Percentiles rank a stretch among this genome's conserved stretches.
Conservation (phyloP, 2,329 filamentous ascomycete genomes). For the Dendryphion nanum region DNA sequence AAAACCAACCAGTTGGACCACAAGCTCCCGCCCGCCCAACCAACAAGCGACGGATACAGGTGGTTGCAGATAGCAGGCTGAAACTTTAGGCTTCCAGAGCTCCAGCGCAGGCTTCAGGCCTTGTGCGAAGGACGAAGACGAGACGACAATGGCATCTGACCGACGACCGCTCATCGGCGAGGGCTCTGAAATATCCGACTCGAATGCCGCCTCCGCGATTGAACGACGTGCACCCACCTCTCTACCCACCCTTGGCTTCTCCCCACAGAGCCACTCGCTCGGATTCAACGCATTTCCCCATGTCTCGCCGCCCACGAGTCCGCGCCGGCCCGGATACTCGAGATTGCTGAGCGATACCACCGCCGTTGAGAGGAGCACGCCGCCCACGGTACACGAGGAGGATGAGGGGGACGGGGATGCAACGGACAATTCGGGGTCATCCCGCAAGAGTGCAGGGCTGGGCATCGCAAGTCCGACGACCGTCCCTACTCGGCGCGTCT, state of each 20-base stretch:
- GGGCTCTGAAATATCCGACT: constrained; percentile 23
- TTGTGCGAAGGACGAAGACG: no score
- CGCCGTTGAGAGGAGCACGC: constrained; percentile 27
- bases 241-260: constrained; percentile 28
- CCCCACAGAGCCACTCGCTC: constrained; percentile 19
- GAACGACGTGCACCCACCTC: no score
- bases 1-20: no score
- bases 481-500: constrained; percentile 9
- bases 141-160: constrained; percentile 33
- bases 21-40: no score
- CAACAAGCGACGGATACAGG: background rate
- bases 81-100: constrained; percentile 11
- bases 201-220: constrained; percentile 23
- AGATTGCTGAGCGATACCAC: constrained; percentile 36
- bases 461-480: constrained; percentile 29
- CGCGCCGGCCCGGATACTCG: constrained; percentile 34
- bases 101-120: background rate
- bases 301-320: constrained; percentile 19
- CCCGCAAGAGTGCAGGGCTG: constrained; percentile 26
- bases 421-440: no score
- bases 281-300: constrained; percentile 15
- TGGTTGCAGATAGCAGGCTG: constrained; percentile 11
- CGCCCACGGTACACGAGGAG: constrained; percentile 26
- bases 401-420: constrained; percentile 35
- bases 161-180: constrained; percentile 29